Percentiles rank a stretch among this genome's conserved stretches.
Evolutionary conservation across 1,284 basidiomycete genomes (phyloP).

Genomic region (Macrocystidia cucumis): DNA sequence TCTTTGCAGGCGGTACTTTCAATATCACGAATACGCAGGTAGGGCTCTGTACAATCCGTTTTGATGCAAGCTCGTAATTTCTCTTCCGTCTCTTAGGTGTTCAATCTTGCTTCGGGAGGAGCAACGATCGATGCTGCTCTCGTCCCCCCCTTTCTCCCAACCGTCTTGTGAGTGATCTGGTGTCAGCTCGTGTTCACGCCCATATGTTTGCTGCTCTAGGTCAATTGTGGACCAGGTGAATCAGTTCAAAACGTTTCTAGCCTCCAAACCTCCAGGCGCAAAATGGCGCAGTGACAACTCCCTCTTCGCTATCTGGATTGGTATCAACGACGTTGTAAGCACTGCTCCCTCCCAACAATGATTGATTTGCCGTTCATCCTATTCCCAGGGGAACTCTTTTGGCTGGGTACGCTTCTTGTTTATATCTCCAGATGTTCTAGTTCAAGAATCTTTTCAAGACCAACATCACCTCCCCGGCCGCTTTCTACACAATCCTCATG

Average conservation of each 20-base stretch:
- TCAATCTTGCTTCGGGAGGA: constrained; percentile 52
- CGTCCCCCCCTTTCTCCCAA: constrained; percentile 47
- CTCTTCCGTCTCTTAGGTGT: constrained; percentile 30
- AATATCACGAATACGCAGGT: constrained; percentile 51
- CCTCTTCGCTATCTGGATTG: constrained; percentile 59
- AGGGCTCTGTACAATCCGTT: too few species aligned
- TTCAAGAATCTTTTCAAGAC: constrained; percentile 25
- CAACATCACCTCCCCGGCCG: constrained; percentile 38
- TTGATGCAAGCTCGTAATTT: background rate
- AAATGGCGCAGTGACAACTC: constrained; percentile 47
- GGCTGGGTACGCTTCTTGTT: constrained; percentile 33
- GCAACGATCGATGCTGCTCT: constrained; percentile 57
- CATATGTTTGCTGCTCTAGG: constrained; percentile 19
- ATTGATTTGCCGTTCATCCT: too few species aligned
- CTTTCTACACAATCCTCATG: constrained; percentile 48
- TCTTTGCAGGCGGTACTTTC: constrained; percentile 29
- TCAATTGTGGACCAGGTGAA: constrained; percentile 57
- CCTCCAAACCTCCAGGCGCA: constrained; percentile 41
- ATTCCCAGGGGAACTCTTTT: constrained; percentile 43
- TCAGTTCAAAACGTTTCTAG: constrained; percentile 45
- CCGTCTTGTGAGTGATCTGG: constrained; percentile 34
- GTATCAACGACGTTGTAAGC: constrained; percentile 56
- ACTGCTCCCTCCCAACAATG: too few species aligned
- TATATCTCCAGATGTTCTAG: background rate
- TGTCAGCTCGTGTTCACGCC: background rate